phyloP scores from a whole-genome alignment of 2,329 filamentous ascomycete genomes.

The Stromatinia cepivora region DNA sequence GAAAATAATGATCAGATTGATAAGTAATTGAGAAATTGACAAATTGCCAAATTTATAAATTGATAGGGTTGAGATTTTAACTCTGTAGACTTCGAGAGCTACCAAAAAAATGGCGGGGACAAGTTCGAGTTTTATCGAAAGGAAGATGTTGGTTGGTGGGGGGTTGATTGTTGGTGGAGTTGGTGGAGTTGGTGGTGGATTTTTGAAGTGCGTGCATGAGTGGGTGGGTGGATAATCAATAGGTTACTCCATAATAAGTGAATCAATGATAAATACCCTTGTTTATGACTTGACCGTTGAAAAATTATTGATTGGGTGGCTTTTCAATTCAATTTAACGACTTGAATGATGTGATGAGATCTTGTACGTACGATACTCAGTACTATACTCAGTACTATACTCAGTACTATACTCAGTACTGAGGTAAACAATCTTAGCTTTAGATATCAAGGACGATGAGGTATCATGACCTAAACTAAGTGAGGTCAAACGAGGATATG shows the following conservation, averaged over 20 bases:
- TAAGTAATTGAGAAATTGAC: background rate
- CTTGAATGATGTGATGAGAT: no score
- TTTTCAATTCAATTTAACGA: no score
- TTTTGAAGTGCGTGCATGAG: background rate
- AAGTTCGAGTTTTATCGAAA: background rate
- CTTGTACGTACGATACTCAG: no score
- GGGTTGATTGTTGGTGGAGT: background rate
- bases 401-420: background rate
- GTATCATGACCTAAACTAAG: background rate
- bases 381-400: background rate
- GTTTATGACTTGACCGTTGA: no score
- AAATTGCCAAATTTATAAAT: background rate
- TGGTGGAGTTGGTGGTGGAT: background rate
- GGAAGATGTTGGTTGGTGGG: background rate
- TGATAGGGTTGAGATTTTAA: background rate
- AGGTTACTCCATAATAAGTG: no score
- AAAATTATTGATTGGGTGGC: no score
- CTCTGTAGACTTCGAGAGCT: background rate
- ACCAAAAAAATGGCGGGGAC: background rate
- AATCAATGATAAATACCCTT: no score
- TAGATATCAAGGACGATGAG: background rate
- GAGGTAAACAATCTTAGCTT: background rate
- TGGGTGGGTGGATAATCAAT: constrained; percentile 4
- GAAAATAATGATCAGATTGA: background rate
- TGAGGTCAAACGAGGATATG: background rate